phyloP scores from a whole-genome alignment of 768 basidiomycete species.

The Amanita pallidorosea region DNA sequence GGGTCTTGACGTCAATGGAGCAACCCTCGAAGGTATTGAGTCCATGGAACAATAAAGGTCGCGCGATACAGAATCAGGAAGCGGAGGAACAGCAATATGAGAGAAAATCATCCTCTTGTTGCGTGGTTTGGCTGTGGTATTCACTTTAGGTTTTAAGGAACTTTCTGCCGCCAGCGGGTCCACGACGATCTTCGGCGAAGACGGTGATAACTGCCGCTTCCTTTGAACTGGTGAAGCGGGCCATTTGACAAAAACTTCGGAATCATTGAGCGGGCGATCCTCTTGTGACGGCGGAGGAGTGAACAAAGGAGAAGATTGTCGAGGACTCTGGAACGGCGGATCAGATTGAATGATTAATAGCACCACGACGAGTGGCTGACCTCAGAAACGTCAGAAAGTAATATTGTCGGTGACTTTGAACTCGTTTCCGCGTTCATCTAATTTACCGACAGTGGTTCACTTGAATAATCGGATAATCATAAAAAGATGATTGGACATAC shows the following conservation, averaged over 20 bases:
- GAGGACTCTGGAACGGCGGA: neutral
- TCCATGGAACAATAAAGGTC: conserved; percentile 10
- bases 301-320: conserved; percentile 7
- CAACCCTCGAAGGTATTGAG: neutral
- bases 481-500: conserved; percentile 6
- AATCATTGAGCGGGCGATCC: too few species aligned
- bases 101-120: conserved; percentile 9
- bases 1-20: neutral
- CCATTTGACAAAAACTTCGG: too few species aligned
- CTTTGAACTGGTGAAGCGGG: neutral
- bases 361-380: neutral
- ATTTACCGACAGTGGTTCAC: neutral
- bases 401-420: conserved; percentile 2
- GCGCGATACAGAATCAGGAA: conserved; percentile 7
- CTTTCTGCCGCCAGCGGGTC: neutral
- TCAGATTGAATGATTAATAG: neutral
- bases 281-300: conserved; percentile 10
- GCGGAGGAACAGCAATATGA: conserved; percentile 15
- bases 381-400: neutral
- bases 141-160: neutral
- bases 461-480: neutral
- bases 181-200: neutral
- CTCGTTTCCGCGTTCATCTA: conserved; percentile 1
- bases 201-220: neutral
- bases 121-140: neutral